These are phyloP conservation scores for Nidula niveotomentosa DNA, from an alignment of 1,284 basidiomycete genomes.

Conservation along the genomic window DNA sequence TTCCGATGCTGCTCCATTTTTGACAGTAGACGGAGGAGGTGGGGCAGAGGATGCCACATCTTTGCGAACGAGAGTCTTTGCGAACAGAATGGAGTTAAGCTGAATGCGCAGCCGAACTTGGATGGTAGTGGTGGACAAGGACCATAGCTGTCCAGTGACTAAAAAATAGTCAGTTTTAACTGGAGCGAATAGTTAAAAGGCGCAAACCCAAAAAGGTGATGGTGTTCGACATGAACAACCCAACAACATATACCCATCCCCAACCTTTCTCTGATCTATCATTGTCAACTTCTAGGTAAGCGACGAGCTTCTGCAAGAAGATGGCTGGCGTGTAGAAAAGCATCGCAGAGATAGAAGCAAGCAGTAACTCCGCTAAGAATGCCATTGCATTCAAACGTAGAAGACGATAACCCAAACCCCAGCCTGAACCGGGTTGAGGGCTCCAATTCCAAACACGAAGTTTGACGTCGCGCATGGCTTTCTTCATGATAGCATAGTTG, in stretches of 20 bases:
- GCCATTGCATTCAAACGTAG: slow-evolving; percentile 47
- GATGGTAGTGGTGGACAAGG: slow-evolving; percentile 68
- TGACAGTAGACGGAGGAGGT: slow-evolving; percentile 9
- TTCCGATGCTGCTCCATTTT: slow-evolving; percentile 8
- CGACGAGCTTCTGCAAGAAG: slow-evolving; percentile 71
- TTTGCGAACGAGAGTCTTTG: slow-evolving; percentile 88
- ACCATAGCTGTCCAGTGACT: slow-evolving; percentile 66
- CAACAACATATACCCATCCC: slow-evolving; percentile 75
- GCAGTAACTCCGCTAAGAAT: slow-evolving; percentile 43
- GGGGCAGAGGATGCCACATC: slow-evolving; percentile 71
- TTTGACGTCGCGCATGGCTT: slow-evolving; percentile 36
- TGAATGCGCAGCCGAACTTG: slow-evolving; percentile 78
- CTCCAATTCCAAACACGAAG: slow-evolving; percentile 47
- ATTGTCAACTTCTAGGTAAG: slow-evolving; percentile 70
- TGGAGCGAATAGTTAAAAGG: too few relatives aligned
- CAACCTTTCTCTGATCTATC: slow-evolving; percentile 54
- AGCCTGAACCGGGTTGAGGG: slow-evolving; percentile 57
- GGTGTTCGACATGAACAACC: slow-evolving; percentile 49
- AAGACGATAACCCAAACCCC: slow-evolving; percentile 59
- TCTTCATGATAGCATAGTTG: slow-evolving; percentile 48
- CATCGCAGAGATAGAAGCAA: slow-evolving; percentile 64
- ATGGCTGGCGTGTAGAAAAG: slow-evolving; percentile 81
- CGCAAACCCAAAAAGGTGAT: not conserved
- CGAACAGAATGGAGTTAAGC: slow-evolving; percentile 84
- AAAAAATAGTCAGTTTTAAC: too few relatives aligned